These are phyloP conservation scores for Trametes versicolor DNA, from an alignment of 1,284 basidiomycete species.

Conservation along the genomic window DNA sequence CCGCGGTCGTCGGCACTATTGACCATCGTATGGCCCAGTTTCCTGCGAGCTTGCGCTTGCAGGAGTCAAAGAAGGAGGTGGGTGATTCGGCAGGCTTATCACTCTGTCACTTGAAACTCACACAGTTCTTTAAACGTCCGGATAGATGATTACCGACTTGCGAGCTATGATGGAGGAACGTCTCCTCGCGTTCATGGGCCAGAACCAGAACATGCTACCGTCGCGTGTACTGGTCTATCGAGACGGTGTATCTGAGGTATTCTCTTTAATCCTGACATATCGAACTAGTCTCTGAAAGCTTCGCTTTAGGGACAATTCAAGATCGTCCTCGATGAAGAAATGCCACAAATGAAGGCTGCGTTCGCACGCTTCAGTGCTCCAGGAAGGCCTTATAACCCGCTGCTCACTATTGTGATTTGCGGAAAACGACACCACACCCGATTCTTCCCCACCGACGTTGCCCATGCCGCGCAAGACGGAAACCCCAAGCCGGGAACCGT, in stretches of 20 bases:
- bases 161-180: slow-evolving; percentile 76
- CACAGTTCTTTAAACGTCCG: not conserved
- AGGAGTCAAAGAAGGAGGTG: slow-evolving; percentile 79
- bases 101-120: no score
- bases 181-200: slow-evolving; percentile 59
- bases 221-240: slow-evolving; percentile 77
- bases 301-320: slow-evolving; percentile 71
- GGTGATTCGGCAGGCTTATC: slow-evolving; percentile 21
- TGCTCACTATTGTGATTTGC: slow-evolving; percentile 81
- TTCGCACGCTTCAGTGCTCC: slow-evolving; percentile 62
- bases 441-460: slow-evolving; percentile 74
- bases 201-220: slow-evolving; percentile 60
- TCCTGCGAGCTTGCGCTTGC: slow-evolving; percentile 76
- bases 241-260: slow-evolving; percentile 80
- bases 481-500: slow-evolving; percentile 81
- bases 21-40: slow-evolving; percentile 74
- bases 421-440: slow-evolving; percentile 87
- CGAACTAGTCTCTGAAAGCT: not conserved
- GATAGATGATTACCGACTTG: slow-evolving; percentile 76
- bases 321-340: slow-evolving; percentile 71
- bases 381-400: slow-evolving; percentile 63
- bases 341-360: slow-evolving; percentile 69
- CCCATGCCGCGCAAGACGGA: slow-evolving; percentile 65
- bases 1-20: slow-evolving; percentile 80
- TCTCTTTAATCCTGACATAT: slow-evolving; percentile 13